These are phyloP conservation scores for Strobilomyces dryophilus DNA, from an alignment of 768 basidiomycete species.

Conservation along the genomic window DNA sequence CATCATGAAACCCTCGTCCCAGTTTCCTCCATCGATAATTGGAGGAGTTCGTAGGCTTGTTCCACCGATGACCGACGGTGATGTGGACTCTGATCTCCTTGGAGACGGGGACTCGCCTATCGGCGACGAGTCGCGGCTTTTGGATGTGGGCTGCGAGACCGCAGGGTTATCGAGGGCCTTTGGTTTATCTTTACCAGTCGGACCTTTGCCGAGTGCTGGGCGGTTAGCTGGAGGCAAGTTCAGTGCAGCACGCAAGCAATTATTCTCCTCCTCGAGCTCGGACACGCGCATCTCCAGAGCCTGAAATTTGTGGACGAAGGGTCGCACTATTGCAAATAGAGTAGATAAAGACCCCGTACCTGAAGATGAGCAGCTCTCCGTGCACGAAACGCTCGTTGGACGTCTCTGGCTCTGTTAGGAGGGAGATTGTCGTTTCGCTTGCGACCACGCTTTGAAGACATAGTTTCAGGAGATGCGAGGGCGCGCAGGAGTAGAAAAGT, in stretches of 20 bases:
- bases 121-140: constrained; percentile 67
- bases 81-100: constrained; percentile 34
- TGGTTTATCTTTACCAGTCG: constrained; percentile 83
- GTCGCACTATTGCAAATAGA: constrained; percentile 39
- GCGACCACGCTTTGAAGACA: constrained; percentile 86
- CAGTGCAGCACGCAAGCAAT: constrained; percentile 63
- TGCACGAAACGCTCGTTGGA: constrained; percentile 86
- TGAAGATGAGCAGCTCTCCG: constrained; percentile 83
- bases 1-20: constrained; percentile 57
- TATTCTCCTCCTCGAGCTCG: constrained; percentile 84
- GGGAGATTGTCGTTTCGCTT: constrained; percentile 67
- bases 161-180: constrained; percentile 40
- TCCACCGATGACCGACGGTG: constrained; percentile 31
- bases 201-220: constrained; percentile 73
- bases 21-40: constrained; percentile 46
- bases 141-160: constrained; percentile 38
- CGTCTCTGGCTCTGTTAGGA: constrained; percentile 74
- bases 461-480: constrained; percentile 28
- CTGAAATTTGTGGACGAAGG: constrained; percentile 40
- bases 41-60: constrained; percentile 35
- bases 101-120: constrained; percentile 46
- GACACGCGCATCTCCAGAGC: constrained; percentile 76
- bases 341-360: constrained; percentile 41
- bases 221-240: constrained; percentile 72
- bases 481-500: constrained; percentile 10